Conservation (phyloP, 2,329 filamentous ascomycete genomes). For the Penicillium sp. region DNA sequence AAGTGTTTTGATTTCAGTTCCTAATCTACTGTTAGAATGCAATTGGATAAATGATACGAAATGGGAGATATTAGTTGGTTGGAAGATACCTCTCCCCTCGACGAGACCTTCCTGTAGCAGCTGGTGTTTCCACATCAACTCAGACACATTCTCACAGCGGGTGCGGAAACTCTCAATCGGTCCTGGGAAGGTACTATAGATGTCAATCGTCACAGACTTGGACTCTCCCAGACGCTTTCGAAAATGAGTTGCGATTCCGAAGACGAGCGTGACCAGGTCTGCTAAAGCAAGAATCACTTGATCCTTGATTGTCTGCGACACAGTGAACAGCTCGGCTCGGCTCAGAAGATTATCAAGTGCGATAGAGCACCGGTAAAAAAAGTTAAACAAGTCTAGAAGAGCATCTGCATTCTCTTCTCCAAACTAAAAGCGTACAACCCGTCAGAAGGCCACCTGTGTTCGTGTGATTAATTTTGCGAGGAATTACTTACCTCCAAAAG, state of each 20-base stretch:
- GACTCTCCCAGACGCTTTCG: conserved; percentile 28
- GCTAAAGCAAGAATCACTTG: conserved; percentile 48
- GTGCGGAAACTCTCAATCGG: conserved; percentile 42
- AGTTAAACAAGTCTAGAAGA: conserved; percentile 56
- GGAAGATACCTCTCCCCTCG: conserved; percentile 32
- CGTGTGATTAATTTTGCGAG: fast-evolving
- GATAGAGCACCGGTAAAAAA: conserved; percentile 56
- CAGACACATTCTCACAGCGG: conserved; percentile 41
- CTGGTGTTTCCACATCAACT: conserved; percentile 49
- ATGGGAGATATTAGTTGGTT: too few relatives aligned
- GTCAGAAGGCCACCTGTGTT: neutral
- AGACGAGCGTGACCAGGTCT: conserved; percentile 40
- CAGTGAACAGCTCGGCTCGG: conserved; percentile 52
- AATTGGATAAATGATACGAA: neutral
- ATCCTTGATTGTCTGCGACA: conserved; percentile 53
- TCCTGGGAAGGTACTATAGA: conserved; percentile 42
- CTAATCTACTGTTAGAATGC: conserved; percentile 17
- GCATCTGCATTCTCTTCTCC: conserved; percentile 54
- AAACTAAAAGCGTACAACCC: conserved; percentile 37
- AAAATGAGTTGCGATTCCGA: conserved; percentile 42
- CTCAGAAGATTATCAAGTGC: conserved; percentile 50
- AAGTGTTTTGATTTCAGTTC: conserved; percentile 37
- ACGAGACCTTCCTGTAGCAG: conserved; percentile 38
- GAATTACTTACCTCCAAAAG: conserved; percentile 51
- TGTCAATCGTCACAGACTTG: conserved; percentile 39